Evolutionary conservation across 164 flowering plant species (phyloP), one percentile per base, ranked within the genome.

Genomic region (Kingdonia uniflora): DNA sequence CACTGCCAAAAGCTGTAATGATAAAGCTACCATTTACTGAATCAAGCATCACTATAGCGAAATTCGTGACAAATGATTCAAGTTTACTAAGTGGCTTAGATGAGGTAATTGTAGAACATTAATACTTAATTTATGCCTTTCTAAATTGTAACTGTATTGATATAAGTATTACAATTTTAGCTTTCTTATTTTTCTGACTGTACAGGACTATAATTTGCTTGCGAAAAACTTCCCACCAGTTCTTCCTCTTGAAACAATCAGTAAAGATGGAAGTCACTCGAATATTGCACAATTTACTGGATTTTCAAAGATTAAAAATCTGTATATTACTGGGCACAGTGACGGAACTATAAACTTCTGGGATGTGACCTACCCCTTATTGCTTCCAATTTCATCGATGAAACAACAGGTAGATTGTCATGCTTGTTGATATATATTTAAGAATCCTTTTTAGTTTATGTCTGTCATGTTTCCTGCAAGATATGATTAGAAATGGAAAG

Each of bases 321-420:
- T 91, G 61, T 85, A 72, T 59, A 75, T 87, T 56, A 85, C 92
- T 33, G 98, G 98, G 49, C 98, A 91, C 57, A 65, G 71, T 56
- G 72, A 85, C 59, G 98, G 98, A 61, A 64, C 77, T 29, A 76
- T 87, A 49, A 80, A 77, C 47, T 74, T 91, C 57, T 91, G 98
- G 96, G 98, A 91, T 71, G 67, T 73, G 49, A 73, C 96, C 19
- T 78, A 69, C 54, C 87, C 88, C 16, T 35, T 74, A 54, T 52
- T 78, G 38, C 57, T 77, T 40, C 84, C 80, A 42, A 55, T 85
- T 44, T 43, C 77, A 15, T 77, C 87, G 25, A 12, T 87, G 26
- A 79, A 74, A 62, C 85, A 83, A 40, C 95, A 91, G 91, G 96
- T 85, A 65, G 39, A 11, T 45, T 51, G 41, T 37, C 11, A 29